These are phyloP conservation scores for Xylariales sp. DNA, from an alignment of 2,329 filamentous ascomycete genomes.

Conservation along the genomic window DNA sequence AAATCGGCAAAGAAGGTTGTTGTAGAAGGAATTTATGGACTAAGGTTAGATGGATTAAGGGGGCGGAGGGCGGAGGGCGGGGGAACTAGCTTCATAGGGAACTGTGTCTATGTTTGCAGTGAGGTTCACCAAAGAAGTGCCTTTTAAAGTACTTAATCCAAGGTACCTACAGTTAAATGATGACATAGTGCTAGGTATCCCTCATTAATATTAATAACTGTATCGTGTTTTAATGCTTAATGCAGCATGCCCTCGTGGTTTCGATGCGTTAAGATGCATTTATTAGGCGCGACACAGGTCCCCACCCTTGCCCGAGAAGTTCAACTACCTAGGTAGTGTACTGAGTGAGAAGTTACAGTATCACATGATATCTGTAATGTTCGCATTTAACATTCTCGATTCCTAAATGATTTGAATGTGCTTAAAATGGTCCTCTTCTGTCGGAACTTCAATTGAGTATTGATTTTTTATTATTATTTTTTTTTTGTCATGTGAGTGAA, in stretches of 20 bases:
- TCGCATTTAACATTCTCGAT: background rate
- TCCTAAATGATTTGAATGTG: too few relatives aligned
- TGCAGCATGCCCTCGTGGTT: background rate
- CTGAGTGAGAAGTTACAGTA: background rate
- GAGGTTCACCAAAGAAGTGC: background rate
- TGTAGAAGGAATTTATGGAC: background rate
- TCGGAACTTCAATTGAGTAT: too few relatives aligned
- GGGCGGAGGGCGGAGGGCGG: too few relatives aligned
- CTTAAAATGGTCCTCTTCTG: too few relatives aligned
- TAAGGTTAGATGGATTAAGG: background rate
- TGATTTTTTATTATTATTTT: too few relatives aligned
- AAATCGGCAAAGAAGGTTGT: background rate
- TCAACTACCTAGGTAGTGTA: background rate
- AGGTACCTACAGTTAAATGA: constrained; percentile 1
- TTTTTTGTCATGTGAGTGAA: too few relatives aligned
- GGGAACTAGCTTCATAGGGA: background rate
- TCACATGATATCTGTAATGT: background rate
- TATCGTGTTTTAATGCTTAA: background rate
- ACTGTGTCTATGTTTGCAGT: background rate
- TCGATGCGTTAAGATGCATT: background rate
- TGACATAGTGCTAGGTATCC: background rate
- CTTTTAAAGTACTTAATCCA: background rate
- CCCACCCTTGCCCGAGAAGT: background rate
- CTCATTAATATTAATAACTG: background rate
- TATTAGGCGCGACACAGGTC: background rate